Percentiles rank a stretch among this genome's conserved stretches.
Conservation (phyloP, 176 grass and related monocot species). For the Musa troglodytarum region DNA sequence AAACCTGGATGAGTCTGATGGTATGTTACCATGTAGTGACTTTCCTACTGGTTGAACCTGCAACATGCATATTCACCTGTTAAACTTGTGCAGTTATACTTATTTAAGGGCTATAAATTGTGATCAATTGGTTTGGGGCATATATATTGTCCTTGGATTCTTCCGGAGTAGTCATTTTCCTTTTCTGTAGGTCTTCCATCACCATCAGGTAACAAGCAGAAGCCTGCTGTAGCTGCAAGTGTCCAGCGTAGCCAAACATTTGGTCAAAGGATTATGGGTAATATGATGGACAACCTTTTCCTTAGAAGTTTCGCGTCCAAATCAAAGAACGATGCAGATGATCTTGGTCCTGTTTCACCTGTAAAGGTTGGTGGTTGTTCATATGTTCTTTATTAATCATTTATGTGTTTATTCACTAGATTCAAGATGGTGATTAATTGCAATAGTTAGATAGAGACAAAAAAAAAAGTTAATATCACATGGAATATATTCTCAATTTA, state of each 20-base stretch:
- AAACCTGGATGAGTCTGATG: constrained; percentile 58
- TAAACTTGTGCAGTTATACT: background rate
- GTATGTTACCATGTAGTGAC: constrained; percentile 31
- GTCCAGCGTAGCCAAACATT: constrained; percentile 61
- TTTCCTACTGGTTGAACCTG: constrained; percentile 10
- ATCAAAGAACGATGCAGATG: constrained; percentile 48
- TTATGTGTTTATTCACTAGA: background rate
- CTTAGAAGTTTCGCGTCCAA: constrained; percentile 86
- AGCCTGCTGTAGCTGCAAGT: constrained; percentile 26
- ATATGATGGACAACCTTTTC: constrained; percentile 88
- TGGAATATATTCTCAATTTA: background rate
- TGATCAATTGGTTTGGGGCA: background rate
- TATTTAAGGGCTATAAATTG: background rate
- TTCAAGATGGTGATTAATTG: too few relatives aligned
- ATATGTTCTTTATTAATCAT: background rate
- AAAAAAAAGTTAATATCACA: too few relatives aligned
- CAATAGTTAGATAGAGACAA: too few relatives aligned
- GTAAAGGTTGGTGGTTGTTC: constrained; percentile 36
- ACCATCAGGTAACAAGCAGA: constrained; percentile 60
- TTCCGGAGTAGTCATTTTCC: background rate
- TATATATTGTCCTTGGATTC: background rate
- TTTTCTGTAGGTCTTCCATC: constrained; percentile 54
- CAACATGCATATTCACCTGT: background rate
- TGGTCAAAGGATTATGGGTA: constrained; percentile 93
- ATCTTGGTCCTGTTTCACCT: constrained; percentile 46